A percentile compares a stretch with the other conserved stretches of the same genome.
These are phyloP conservation scores for Harringtonia lauricola DNA, from an alignment of 2,329 filamentous ascomycete species.

Conservation along the genomic window DNA sequence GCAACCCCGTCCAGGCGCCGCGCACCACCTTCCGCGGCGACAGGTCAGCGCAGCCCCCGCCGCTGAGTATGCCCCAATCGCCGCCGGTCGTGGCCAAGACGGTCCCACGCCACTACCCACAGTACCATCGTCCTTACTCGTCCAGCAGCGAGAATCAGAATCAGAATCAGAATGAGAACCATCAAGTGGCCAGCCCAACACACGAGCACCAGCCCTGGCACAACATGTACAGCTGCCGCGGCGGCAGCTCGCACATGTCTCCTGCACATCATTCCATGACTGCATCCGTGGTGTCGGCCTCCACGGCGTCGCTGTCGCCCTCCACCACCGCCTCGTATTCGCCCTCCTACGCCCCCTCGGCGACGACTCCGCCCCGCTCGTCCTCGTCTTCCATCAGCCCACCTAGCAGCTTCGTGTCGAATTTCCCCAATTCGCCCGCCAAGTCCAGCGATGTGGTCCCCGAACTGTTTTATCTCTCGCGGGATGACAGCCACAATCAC, in stretches of 20 bases:
- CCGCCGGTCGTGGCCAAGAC: neutral
- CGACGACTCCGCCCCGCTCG: conserved; percentile 3
- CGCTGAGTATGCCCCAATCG: neutral
- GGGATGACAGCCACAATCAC: neutral
- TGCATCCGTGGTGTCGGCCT: neutral
- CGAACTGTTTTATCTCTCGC: conserved; percentile 24
- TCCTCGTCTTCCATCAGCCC: conserved; percentile 4
- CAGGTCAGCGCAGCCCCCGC: neutral
- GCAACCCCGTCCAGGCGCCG: neutral
- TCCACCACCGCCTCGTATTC: conserved; percentile 3
- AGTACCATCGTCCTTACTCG: conserved; percentile 8
- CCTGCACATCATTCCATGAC: conserved; percentile 5
- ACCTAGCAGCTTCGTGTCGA: neutral
- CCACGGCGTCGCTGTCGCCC: neutral
- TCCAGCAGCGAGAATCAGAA: neutral
- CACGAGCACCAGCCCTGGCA: neutral
- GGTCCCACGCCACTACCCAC: conserved; percentile 1
- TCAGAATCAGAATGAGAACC: neutral
- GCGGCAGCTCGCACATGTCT: neutral
- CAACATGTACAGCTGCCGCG: neutral
- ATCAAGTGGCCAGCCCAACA: neutral
- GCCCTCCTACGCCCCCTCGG: neutral
- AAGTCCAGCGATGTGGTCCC: conserved; percentile 16
- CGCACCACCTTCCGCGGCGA: neutral
- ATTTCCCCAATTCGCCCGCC: neutral